These are phyloP conservation scores for Wickerhamomyces bovis DNA, from an alignment of 805 yeast species.

Conservation along the genomic window DNA sequence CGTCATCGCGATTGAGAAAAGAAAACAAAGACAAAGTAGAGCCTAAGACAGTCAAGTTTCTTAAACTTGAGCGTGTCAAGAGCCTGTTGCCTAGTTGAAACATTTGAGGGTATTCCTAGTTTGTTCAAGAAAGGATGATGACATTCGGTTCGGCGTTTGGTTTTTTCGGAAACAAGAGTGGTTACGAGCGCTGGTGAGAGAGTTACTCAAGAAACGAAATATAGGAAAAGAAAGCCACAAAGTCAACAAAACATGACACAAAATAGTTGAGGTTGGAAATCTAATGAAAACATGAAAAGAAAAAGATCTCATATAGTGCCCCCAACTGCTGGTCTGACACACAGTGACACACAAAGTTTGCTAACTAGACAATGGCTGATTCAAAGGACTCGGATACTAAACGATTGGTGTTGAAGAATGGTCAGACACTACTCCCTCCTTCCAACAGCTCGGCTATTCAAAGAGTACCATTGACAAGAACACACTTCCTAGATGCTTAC, in stretches of 20 bases:
- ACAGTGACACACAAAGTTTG: not conserved
- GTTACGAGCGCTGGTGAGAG: too few relatives aligned
- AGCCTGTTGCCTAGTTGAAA: not conserved
- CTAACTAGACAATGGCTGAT: not conserved
- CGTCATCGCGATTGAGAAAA: not conserved
- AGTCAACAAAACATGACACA: not conserved
- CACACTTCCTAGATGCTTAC: conserved; percentile 52
- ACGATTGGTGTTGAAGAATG: not conserved
- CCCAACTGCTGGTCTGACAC: not conserved
- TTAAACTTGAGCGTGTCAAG: not conserved
- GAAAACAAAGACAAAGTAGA: not conserved
- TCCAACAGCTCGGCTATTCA: conserved; percentile 3
- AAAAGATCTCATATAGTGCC: not conserved
- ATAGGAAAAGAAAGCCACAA: not conserved
- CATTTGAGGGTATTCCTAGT: too few relatives aligned
- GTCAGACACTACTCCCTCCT: conserved; percentile 11
- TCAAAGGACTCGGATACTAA: not conserved
- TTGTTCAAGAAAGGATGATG: too few relatives aligned
- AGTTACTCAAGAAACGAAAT: not conserved
- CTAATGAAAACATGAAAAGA: too few relatives aligned
- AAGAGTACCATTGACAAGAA: conserved; percentile 38
- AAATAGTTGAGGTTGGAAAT: not conserved
- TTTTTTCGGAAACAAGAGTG: too few relatives aligned
- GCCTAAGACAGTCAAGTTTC: not conserved
- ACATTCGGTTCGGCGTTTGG: too few relatives aligned